Base-by-base conservation (phyloP, 2,329 filamentous ascomycete species). In the Graphiopsis chlorocephala region DNA sequence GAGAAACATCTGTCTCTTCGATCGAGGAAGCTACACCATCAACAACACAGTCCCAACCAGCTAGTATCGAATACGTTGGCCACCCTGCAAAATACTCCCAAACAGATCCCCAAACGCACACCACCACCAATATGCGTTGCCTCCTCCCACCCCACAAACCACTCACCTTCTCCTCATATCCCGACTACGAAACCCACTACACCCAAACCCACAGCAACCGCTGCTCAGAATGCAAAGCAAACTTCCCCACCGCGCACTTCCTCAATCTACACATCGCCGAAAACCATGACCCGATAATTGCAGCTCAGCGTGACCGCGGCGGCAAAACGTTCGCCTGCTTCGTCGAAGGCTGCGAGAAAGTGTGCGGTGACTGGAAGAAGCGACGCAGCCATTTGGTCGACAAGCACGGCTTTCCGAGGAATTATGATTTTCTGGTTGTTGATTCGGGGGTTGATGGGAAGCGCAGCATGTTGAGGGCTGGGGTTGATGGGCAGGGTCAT, bases 291-390 rank as follows among this genome's bases (percentile, higher is more conserved):
- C 86, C 92, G 8, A 84, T 98, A 66, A 83, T 86, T 45, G 88
- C 86, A 58, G 85, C 91, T 12, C 86, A 83, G 73, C 86, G 88
- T 70, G 92, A 92, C 61, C 86, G 87, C 71, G 95, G 93, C 50
- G 93, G 97, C 74, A 93, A 92, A 73, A 97, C 90, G 88, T 97
- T 90, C 78, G 88, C 87, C 5, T 99, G 95, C 79, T 96, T 98
- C 72, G 88, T 97, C 7, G 90, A 97, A 73, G 88, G 85, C 57
- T 99, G 95, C 77, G 91, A 95, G 65, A 86, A 90, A 69, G 88
- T 92, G 75, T 97, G 93, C 79, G 87, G 86, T 63, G 93, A 91
- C 4, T 88, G 90, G 31, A 88, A 91, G 72, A 98, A 97, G 78
- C 86, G 95, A 52, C 85, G 91, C 35, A 86, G 92, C 75, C 94